phyloP scores from a whole-genome alignment of 176 grass and related monocot genomes.

The Coix lacrymajobi region DNA sequence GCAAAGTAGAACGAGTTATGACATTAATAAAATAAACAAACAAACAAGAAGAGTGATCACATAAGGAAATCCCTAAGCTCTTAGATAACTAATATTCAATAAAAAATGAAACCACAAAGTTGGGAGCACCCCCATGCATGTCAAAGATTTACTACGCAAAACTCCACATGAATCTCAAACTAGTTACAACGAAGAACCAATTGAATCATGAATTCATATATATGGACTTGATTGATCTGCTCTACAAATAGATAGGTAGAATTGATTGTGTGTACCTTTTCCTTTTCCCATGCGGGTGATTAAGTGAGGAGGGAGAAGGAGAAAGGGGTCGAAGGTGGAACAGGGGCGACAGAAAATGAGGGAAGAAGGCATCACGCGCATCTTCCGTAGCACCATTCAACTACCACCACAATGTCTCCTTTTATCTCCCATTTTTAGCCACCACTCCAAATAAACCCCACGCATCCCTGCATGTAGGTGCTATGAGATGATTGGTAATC shows the following conservation, averaged over 20 bases:
- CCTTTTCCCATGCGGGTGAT: background rate
- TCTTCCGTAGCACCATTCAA: background rate
- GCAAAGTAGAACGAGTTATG: background rate
- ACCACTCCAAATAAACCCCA: constrained; percentile 7
- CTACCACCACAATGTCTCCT: background rate
- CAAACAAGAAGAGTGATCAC: background rate
- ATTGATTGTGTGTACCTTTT: background rate
- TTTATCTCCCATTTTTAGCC: constrained; percentile 29
- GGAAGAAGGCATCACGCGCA: background rate
- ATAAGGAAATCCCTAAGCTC: no score
- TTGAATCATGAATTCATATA: background rate
- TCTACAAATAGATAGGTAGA: background rate
- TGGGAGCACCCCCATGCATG: background rate
- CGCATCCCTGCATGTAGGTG: background rate
- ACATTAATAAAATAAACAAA: background rate
- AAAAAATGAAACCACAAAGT: background rate
- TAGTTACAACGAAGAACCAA: background rate
- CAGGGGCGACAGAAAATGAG: background rate
- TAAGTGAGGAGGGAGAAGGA: constrained; percentile 11
- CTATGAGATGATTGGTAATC: background rate
- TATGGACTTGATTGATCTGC: background rate
- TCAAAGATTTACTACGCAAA: background rate
- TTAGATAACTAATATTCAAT: background rate
- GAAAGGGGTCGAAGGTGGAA: constrained; percentile 15
- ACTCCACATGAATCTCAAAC: background rate